Evolutionary conservation across 2,329 filamentous ascomycete genomes (phyloP), one percentile per base, ranked within the genome.

Genomic region (Bisporella sp.): DNA sequence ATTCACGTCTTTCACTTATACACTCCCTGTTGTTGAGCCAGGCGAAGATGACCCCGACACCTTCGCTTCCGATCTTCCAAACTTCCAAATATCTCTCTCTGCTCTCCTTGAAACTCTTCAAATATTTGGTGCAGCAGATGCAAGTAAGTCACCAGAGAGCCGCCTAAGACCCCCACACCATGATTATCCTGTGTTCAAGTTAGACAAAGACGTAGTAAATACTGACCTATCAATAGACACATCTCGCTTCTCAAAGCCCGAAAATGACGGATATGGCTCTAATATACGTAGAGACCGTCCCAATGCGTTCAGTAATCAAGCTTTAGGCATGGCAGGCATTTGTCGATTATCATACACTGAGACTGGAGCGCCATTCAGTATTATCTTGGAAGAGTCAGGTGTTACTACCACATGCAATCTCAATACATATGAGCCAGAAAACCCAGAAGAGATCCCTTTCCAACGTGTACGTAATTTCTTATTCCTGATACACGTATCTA

Each of bases 101-200:
- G 88, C 92, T 13, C 78, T 99, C 3, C 80, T 99, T 48, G 93
- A 97, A 70, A 95, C 92, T 0, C 77, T 99, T 6, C 92, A 96
- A 63, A 97, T 99, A 46, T 95, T 99, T 63, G 89, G 89, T 46
- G 82, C 91, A n/a, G 80, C 91, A 43, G 86, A 88, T 57, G 75
- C 82, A 11, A 73, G 79, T 5, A 57, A 49, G 35, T 37, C n/a
- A 9, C 21, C 3, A 21, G 3, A 21, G 2, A 21, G 21, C 21
- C 21, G 21, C 21, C 21, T 21, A 2, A 21, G 21, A 21, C 21
- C 3, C 21, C 21, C 21, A 21, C 21, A 21, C 21, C 21, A 21
- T 21, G 21, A 21, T 21, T 21, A 21, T 37, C 35, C 35, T 37
- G 35, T 8, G 35, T 37, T n/a, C 21, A 21, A 21, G 21, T 21